A percentile compares a stretch with the other conserved stretches of the same genome.
Conservation (phyloP, 176 grass and related monocot genomes). For the Coix lacrymajobi region DNA sequence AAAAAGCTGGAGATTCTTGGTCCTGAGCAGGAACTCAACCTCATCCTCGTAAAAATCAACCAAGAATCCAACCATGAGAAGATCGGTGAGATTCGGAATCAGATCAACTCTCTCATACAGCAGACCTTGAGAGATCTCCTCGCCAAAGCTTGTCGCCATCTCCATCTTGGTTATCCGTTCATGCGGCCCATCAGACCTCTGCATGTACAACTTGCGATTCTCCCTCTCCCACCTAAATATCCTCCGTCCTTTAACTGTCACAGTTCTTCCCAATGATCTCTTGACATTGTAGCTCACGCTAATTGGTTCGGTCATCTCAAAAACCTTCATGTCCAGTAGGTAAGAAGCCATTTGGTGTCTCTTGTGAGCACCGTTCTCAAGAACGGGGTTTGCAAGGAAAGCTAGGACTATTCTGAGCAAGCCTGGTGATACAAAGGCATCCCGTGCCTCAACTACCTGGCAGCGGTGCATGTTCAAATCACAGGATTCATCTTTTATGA, state of each 20-base stretch:
- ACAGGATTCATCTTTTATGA: not conserved
- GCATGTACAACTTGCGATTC: conserved; percentile 22
- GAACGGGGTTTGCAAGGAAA: conserved; percentile 22
- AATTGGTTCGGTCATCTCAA: conserved; percentile 19
- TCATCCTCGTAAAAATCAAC: conserved; percentile 28
- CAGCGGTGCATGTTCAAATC: not conserved
- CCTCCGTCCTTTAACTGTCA: conserved; percentile 4
- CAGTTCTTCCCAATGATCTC: not conserved
- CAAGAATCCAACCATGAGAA: conserved; percentile 18
- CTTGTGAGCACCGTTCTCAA: conserved; percentile 14
- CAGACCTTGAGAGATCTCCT: conserved; percentile 24
- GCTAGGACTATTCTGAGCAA: conserved; percentile 32
- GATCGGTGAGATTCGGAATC: not conserved
- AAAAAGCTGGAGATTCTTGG: conserved; percentile 33
- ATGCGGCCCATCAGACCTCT: not conserved
- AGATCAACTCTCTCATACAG: conserved; percentile 24
- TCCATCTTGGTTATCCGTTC: conserved; percentile 31
- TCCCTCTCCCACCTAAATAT: conserved; percentile 30
- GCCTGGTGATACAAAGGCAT: conserved; percentile 6
- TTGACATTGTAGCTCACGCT: conserved; percentile 24
- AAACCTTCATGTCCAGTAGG: conserved; percentile 6
- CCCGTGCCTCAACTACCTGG: not conserved
- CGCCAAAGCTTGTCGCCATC: conserved; percentile 15
- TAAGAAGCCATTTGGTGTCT: conserved; percentile 20
- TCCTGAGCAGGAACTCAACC: conserved; percentile 39